phyloP scores from a whole-genome alignment of 305 asterid species.

The Nicotiana rustica region DNA sequence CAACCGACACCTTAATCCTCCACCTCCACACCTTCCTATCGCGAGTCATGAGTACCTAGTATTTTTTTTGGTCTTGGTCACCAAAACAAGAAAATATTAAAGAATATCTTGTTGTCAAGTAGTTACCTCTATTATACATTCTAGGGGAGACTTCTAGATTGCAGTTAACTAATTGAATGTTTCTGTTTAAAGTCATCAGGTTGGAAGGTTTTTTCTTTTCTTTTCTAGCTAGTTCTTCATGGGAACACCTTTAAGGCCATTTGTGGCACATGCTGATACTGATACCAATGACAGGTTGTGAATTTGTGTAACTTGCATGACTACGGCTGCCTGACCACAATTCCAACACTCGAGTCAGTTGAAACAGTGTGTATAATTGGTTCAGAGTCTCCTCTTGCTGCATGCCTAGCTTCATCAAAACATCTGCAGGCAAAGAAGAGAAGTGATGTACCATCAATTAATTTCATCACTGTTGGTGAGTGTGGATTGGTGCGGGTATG shows the following conservation, averaged over 20 bases:
- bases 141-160: background rate
- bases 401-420: slow-evolving; percentile 51
- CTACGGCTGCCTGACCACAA: slow-evolving; percentile 67
- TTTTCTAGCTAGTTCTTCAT: background rate
- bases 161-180: background rate
- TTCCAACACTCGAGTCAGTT: slow-evolving; percentile 79
- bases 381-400: slow-evolving; percentile 64
- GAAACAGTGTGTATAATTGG: slow-evolving; percentile 75
- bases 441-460: slow-evolving; percentile 55
- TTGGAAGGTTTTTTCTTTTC: background rate
- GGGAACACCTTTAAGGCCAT: background rate
- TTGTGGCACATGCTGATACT: slow-evolving; percentile 39
- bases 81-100: background rate
- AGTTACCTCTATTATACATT: background rate
- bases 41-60: no score
- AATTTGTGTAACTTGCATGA: slow-evolving; percentile 82
- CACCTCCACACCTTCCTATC: no score
- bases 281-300: slow-evolving; percentile 67
- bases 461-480: slow-evolving; percentile 87
- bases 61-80: background rate
- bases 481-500: slow-evolving; percentile 89
- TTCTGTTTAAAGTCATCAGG: background rate
- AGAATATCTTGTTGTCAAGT: background rate
- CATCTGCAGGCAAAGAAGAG: slow-evolving; percentile 56
- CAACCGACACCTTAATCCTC: no score